phyloP scores from a whole-genome alignment of 805 yeast species.

The Saccharomycopsis fodiens region DNA sequence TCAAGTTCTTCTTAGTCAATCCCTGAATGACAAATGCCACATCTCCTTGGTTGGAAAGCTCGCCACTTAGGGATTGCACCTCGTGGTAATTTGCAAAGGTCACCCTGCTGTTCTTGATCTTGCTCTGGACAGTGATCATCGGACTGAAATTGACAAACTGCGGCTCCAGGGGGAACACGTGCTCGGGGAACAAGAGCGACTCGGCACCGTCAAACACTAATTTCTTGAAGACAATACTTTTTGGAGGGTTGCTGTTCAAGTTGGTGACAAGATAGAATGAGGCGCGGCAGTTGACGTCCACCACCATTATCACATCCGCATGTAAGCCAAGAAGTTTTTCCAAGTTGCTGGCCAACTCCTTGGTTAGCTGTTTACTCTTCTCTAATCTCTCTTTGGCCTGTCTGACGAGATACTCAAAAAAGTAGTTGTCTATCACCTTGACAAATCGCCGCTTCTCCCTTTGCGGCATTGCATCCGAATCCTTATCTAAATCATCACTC shows the following conservation, averaged over 20 bases:
- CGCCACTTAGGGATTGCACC: constrained; percentile 2
- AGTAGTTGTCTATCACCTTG: constrained; percentile 35
- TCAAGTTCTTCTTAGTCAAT: constrained; percentile 28
- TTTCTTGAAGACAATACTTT: constrained; percentile 36
- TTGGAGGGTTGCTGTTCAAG: constrained; percentile 48
- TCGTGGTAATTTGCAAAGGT: constrained; percentile 18
- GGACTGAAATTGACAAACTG: constrained; percentile 31
- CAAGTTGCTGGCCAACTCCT: constrained; percentile 21
- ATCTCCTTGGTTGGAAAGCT: constrained; percentile 22
- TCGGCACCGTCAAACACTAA: constrained; percentile 23
- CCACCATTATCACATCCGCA: constrained; percentile 37
- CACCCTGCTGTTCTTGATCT: constrained; percentile 10
- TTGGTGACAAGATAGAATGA: constrained; percentile 42
- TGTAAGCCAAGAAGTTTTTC: constrained; percentile 25
- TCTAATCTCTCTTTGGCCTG: constrained; percentile 9
- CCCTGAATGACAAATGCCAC: constrained; percentile 42
- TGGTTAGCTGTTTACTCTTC: constrained; percentile 16
- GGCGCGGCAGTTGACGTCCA: constrained; percentile 34
- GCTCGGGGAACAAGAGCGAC: constrained; percentile 10
- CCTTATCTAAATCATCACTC: constrained; percentile 1
- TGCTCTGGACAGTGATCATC: constrained; percentile 17
- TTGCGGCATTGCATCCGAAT: constrained; percentile 1
- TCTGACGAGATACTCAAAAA: constrained; percentile 26
- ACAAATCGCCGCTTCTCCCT: constrained; percentile 28
- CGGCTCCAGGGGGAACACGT: constrained; percentile 24